These are phyloP conservation scores for Talaromyces sp. DNA, from an alignment of 2,329 filamentous ascomycete genomes.

Conservation along the genomic window DNA sequence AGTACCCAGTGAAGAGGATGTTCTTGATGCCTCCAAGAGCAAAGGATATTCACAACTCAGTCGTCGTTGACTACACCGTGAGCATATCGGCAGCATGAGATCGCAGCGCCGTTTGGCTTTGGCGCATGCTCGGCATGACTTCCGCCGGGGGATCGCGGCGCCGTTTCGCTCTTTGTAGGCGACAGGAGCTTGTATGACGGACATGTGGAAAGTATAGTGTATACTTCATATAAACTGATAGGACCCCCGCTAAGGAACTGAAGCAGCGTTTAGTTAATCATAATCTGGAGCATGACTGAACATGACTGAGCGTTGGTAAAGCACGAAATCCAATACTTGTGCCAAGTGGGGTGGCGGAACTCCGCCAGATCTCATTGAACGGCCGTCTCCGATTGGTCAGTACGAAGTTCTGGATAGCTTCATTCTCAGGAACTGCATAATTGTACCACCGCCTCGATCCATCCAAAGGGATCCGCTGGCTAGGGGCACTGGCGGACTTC, in stretches of 20 bases:
- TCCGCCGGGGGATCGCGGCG: slow-evolving; percentile 47
- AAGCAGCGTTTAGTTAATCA: neutral
- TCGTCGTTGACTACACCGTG: slow-evolving; percentile 49
- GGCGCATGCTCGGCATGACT: slow-evolving; percentile 56
- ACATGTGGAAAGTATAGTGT: neutral
- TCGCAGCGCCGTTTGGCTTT: slow-evolving; percentile 58
- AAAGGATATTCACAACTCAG: slow-evolving; percentile 48
- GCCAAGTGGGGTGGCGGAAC: slow-evolving; percentile 9
- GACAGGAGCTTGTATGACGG: slow-evolving; percentile 6
- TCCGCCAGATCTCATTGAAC: slow-evolving; percentile 13
- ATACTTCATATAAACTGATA: neutral
- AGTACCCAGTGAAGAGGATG: neutral
- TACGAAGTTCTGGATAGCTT: neutral
- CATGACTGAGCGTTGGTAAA: neutral
- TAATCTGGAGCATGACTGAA: too few relatives aligned
- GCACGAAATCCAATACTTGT: neutral
- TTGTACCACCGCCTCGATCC: neutral
- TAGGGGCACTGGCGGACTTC: neutral
- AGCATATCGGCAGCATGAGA: slow-evolving; percentile 50
- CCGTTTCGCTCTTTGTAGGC: slow-evolving; percentile 39
- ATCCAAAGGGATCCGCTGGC: too few relatives aligned
- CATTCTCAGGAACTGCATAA: neutral
- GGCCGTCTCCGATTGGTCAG: neutral
- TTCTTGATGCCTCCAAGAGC: slow-evolving; percentile 20
- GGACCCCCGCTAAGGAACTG: neutral